Evolutionary conservation across 139 green algal species (phyloP).

Genomic region (Micromonas commoda): DNA sequence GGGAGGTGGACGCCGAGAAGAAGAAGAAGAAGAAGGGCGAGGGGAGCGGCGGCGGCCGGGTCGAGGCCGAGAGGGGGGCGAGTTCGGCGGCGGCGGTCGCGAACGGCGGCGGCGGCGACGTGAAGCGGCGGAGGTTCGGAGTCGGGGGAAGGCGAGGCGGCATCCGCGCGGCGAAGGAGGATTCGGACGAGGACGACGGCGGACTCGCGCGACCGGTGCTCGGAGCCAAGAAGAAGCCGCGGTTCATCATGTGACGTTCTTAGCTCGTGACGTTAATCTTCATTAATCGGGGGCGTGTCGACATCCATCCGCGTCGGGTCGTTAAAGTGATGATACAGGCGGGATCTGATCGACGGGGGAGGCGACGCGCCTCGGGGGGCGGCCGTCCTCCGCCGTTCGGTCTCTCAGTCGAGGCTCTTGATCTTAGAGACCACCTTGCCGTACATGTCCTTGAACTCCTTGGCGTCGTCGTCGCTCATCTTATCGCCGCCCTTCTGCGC

Average conservation of each 20-base stretch:
- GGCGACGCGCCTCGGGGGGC: not conserved
- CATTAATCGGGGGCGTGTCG: not conserved
- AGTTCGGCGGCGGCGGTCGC: constrained; percentile 1
- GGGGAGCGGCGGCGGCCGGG: not conserved
- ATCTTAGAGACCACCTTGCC: constrained; percentile 45
- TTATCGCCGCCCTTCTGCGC: constrained; percentile 32
- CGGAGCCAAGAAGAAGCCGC: not conserved
- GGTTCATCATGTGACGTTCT: not conserved
- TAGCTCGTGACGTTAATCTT: not conserved
- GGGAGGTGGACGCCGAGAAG: not conserved
- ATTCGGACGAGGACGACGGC: not conserved
- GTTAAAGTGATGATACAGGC: no score
- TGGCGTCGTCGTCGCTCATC: constrained; percentile 42
- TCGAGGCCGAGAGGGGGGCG: no score
- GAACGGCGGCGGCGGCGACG: not conserved
- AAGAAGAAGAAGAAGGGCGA: not conserved
- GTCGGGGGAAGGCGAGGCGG: not conserved
- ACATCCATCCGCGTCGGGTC: no score
- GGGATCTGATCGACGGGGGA: no score
- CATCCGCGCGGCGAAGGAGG: not conserved
- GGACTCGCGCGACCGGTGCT: not conserved
- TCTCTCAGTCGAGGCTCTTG: constrained; percentile 10
- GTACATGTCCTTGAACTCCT: constrained; percentile 65
- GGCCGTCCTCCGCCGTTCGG: not conserved
- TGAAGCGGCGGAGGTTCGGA: not conserved